A percentile compares a stretch with the other conserved stretches of the same genome.
Evolutionary conservation across 1,284 basidiomycete species (phyloP).

Genomic region (Marasmius oreades): DNA sequence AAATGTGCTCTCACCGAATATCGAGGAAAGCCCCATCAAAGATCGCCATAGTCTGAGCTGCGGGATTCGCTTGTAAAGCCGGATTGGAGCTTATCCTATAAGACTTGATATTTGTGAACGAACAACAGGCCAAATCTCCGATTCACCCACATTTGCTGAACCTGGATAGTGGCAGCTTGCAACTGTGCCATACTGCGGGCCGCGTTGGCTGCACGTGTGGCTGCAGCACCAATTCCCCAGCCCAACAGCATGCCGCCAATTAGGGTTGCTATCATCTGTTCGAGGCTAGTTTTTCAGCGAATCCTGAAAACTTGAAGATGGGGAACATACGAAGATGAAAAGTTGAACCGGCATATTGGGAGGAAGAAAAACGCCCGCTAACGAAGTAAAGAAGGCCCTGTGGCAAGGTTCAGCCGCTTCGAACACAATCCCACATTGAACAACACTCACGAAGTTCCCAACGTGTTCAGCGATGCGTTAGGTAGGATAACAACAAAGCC

Average conservation of each 20-base stretch:
- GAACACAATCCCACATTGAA: not conserved
- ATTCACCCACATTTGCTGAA: constrained; percentile 20
- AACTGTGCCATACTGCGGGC: constrained; percentile 43
- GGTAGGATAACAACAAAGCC: constrained; percentile 23
- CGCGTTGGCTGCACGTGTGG: constrained; percentile 52
- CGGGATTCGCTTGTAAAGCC: constrained; percentile 43
- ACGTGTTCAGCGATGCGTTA: constrained; percentile 18
- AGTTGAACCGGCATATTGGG: constrained; percentile 25
- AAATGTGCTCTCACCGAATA: constrained; percentile 29
- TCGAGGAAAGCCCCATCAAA: constrained; percentile 62
- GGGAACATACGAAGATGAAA: constrained; percentile 22
- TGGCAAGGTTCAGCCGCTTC: not conserved
- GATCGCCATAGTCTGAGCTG: constrained; percentile 42
- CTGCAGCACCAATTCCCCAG: constrained; percentile 63
- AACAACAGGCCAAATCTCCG: not conserved
- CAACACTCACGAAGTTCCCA: constrained; percentile 23
- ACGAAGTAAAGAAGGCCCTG: constrained; percentile 22
- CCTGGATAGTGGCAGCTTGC: constrained; percentile 38
- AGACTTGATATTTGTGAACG: not conserved
- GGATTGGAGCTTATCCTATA: constrained; percentile 26
- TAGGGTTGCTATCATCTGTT: constrained; percentile 43
- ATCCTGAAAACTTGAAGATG: too few relatives aligned
- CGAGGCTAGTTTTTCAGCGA: too few relatives aligned
- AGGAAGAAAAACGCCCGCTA: constrained; percentile 24
- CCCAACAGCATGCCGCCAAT: constrained; percentile 53